Percentiles rank a stretch among this genome's conserved stretches.
Conservation (phyloP, 2,329 filamentous ascomycete species). For the Cytospora paraplurivora region DNA sequence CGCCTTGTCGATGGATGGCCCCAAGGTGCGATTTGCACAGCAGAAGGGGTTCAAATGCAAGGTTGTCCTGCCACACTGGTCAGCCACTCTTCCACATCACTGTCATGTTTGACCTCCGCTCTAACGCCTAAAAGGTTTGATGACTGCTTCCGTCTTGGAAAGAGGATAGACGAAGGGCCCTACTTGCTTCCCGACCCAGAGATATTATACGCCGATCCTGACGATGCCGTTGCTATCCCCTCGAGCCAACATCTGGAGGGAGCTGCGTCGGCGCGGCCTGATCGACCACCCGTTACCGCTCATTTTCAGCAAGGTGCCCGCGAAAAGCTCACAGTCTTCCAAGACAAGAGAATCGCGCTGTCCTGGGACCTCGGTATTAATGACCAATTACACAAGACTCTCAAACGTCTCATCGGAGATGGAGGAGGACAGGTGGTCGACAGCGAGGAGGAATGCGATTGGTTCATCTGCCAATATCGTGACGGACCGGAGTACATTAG, state of each 20-base stretch:
- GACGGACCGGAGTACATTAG: constrained; percentile 76
- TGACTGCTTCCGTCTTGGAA: constrained; percentile 90
- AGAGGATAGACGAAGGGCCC: constrained; percentile 84
- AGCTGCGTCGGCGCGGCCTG: constrained; percentile 56
- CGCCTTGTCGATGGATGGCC: constrained; percentile 73
- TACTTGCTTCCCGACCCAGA: constrained; percentile 87
- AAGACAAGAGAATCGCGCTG: constrained; percentile 75
- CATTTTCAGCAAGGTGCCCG: constrained; percentile 41
- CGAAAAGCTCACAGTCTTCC: constrained; percentile 71
- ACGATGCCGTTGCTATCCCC: constrained; percentile 59
- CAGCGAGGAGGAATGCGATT: constrained; percentile 70
- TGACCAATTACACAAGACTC: constrained; percentile 63
- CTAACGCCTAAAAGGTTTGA: constrained; percentile 69
- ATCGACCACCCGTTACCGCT: constrained; percentile 43
- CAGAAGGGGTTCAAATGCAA: constrained; percentile 71
- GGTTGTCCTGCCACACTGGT: constrained; percentile 93
- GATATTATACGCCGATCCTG: constrained; percentile 64
- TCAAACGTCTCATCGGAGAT: constrained; percentile 69
- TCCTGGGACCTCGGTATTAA: constrained; percentile 73
- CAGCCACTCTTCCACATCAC: constrained; percentile 33
- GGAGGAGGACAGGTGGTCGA: constrained; percentile 72
- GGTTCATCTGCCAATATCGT: constrained; percentile 85
- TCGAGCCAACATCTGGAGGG: constrained; percentile 65
- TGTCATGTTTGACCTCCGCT: background rate
- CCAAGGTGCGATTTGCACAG: constrained; percentile 65